Evolutionary conservation across 306 rosid genomes (phyloP), one percentile per base, ranked within the genome.

Genomic region (Acacia crassicarpa): DNA sequence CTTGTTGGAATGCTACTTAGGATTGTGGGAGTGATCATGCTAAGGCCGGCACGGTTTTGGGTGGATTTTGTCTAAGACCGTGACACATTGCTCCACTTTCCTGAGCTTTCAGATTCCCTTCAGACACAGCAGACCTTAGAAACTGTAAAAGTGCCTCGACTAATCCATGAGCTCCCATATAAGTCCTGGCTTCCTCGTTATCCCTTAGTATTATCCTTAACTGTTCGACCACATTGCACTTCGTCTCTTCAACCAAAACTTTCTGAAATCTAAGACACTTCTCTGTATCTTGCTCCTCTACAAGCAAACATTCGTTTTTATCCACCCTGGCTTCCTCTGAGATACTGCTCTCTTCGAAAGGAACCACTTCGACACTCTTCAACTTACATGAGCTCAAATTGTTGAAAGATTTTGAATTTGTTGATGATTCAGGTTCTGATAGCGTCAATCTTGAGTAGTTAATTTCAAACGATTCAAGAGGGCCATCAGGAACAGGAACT

Each of bases 41-140:
- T n/a, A n/a, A n/a, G n/a, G n/a, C n/a, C n/a, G n/a, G n/a, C n/a
- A n/a, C n/a, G n/a, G n/a, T n/a, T n/a, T n/a, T n/a, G n/a, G n/a
- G n/a, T n/a, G n/a, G n/a, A n/a, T n/a, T n/a, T n/a, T n/a, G n/a
- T n/a, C n/a, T n/a, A n/a, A n/a, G n/a, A n/a, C n/a, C n/a, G n/a
- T n/a, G n/a, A n/a, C n/a, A n/a, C 98, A 95, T 93, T 65, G 99
- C 97, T 80, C 98, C 98, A 85, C 87, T 95, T 92, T 95, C 99
- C 73, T 86, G 94, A 87, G 97, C 93, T 59, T 48, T 76, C 67
- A 10, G 81, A 78, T 86, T 58, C 58, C 87, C 92, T 88, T 90
- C 94, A 69, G 45, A 81, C 77, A 91, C 61, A 83, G 99, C 94
- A 62, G 90, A 88, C 77, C 80, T 78, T 49, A 95, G 84, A 88